Evolutionary conservation across 805 yeast species (phyloP).

Genomic region (Barnettozyma pratensis): DNA sequence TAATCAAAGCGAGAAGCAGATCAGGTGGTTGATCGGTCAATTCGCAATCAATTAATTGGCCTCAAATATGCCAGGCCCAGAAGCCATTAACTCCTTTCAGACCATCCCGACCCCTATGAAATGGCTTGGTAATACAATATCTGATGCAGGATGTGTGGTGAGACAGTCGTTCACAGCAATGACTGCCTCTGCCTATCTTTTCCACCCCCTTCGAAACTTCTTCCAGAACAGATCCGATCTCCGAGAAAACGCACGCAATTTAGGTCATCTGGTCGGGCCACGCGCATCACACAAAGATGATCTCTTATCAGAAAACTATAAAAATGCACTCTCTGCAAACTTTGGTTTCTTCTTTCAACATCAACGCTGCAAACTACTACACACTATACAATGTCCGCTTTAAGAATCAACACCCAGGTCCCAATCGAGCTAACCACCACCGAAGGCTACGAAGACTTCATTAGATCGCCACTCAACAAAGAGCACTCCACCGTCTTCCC

Average conservation of each 20-base stretch:
- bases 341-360: not conserved
- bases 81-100: too few relatives aligned
- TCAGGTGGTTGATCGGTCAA: too few relatives aligned
- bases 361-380: not conserved
- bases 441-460: conserved; percentile 35
- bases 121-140: too few relatives aligned
- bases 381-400: conserved; percentile 1
- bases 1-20: too few relatives aligned
- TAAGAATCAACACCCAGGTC: conserved; percentile 21
- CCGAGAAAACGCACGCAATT: not conserved
- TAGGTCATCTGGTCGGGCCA: not conserved
- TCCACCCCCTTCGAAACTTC: too few relatives aligned
- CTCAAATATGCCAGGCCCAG: too few relatives aligned
- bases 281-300: not conserved
- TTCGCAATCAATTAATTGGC: too few relatives aligned
- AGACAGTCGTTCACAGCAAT: too few relatives aligned
- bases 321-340: not conserved
- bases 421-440: conserved; percentile 37
- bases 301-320: not conserved
- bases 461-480: conserved; percentile 28
- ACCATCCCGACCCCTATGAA: too few relatives aligned
- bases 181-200: too few relatives aligned
- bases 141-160: too few relatives aligned
- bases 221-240: too few relatives aligned
- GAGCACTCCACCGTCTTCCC: conserved; percentile 31